Percentiles rank a stretch among this genome's conserved stretches.
These are phyloP conservation scores for Brassica napus DNA, from an alignment of 345 rosid species.

Conservation along the genomic window DNA sequence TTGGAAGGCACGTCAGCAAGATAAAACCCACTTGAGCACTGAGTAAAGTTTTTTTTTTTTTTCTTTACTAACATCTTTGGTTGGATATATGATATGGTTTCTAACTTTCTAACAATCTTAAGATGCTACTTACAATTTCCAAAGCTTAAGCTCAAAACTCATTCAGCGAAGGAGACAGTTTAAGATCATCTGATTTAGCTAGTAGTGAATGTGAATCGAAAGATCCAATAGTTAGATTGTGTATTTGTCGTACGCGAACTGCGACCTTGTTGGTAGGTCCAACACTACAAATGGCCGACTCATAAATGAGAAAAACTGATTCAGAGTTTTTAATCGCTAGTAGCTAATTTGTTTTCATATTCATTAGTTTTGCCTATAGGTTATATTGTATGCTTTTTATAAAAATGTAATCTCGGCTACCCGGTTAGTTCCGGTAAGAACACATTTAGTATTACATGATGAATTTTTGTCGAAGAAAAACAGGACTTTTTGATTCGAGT, in stretches of 20 bases:
- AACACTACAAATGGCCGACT: conserved; percentile 36
- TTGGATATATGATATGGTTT: not conserved
- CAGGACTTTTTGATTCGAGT: not conserved
- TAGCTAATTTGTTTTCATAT: not conserved
- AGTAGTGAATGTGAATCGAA: not conserved
- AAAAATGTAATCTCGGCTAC: not conserved
- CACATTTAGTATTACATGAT: not conserved
- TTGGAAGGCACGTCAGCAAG: conserved; percentile 13
- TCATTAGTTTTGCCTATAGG: not conserved
- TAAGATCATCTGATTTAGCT: not conserved
- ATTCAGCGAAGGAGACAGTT: not conserved
- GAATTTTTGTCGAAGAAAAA: not conserved
- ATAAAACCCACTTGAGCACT: conserved; percentile 33
- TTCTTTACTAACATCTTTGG: conserved; percentile 4
- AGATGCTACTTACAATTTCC: not conserved
- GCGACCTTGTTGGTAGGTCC: conserved; percentile 15
- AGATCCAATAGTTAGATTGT: not conserved
- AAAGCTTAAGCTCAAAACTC: not conserved
- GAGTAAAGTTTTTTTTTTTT: not conserved
- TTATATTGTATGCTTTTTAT: not conserved
- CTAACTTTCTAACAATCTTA: not conserved
- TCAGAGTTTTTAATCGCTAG: not conserved
- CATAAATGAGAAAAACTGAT: not conserved
- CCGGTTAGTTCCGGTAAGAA: not conserved
- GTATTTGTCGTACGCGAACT: not conserved